Evolutionary conservation across 345 rosid species (phyloP), one percentile per base, ranked within the genome.

Genomic region (Salix viminalis): DNA sequence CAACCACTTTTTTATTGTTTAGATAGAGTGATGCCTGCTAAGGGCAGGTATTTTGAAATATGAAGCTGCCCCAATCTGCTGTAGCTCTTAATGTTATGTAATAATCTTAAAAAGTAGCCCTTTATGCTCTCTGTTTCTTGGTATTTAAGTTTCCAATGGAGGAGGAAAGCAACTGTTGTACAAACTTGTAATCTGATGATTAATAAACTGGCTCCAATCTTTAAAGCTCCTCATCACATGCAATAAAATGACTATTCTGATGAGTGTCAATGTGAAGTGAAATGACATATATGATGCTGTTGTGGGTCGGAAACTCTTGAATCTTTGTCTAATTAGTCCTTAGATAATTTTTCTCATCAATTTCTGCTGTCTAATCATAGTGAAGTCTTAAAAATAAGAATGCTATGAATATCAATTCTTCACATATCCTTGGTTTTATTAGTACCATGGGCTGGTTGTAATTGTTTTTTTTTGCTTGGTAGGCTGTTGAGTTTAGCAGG

Each of bases 401-500:
- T 56, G 62, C 23, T 11, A n/a, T 56, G 11, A n/a, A 56, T 56
- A 56, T 56, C 24, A n/a, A 11, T 9, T 56, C 62, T 44, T 21
- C 21, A 24, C 62, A 19, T 30, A 8, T 64, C 23, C 19, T 37
- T 66, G 69, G 7, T 66, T 66, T 66, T 30, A 34, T 66, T 66
- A 3, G 36, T 30, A 61, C 26, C 26, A 69, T 41, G 30, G 79
- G 65, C 44, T 75, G 69, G 68, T 71, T 78, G 70, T 54, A 32
- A 79, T 68, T 30, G 52, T 75, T 73, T 69, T 79, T 37, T 81
- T 76, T 87, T 83, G 28, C 65, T 78, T 77, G 77, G 69, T 79
- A 96, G 99, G 98, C 94, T 73, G 97, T 96, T 75, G 99, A 96
- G 83, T 93, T 94, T 86, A 82, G 90, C 79, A 87, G 97, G 85